Conservation (phyloP, 331 rosid species). For the Erythrophleum ivorense region DNA sequence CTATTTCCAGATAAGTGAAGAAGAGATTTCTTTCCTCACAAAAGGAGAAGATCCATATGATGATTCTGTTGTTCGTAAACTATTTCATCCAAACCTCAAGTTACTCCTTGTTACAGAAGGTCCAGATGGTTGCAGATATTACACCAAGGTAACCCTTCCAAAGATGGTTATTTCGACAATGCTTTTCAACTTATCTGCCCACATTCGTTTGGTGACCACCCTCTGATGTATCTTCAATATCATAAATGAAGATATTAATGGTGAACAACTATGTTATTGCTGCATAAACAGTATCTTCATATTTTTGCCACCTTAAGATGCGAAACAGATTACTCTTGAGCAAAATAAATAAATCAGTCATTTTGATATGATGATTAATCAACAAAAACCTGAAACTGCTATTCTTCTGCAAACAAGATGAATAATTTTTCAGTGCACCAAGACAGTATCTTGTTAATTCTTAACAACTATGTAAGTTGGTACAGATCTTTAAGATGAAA, state of each 20-base stretch:
- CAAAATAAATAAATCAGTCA: background rate
- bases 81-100: slow-evolving; percentile 85
- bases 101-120: slow-evolving; percentile 95
- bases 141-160: slow-evolving; percentile 75
- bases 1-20: slow-evolving; percentile 78
- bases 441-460: background rate
- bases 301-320: background rate
- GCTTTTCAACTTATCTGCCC: slow-evolving; percentile 23
- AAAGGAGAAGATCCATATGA: slow-evolving; percentile 88
- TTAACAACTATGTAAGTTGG: background rate
- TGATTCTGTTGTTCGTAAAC: slow-evolving; percentile 77
- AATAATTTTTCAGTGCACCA: background rate
- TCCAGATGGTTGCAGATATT: slow-evolving; percentile 90
- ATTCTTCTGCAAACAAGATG: background rate
- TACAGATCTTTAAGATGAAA: background rate
- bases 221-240: slow-evolving; percentile 22
- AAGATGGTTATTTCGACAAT: background rate
- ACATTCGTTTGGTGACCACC: slow-evolving; percentile 18
- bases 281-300: background rate
- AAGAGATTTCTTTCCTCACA: slow-evolving; percentile 85
- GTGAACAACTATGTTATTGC: background rate
- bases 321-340: slow-evolving; percentile 6
- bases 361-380: background rate
- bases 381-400: background rate
- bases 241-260: background rate